These are phyloP conservation scores for Quercus bicolor DNA, from an alignment of 306 rosid species.

Conservation along the genomic window DNA sequence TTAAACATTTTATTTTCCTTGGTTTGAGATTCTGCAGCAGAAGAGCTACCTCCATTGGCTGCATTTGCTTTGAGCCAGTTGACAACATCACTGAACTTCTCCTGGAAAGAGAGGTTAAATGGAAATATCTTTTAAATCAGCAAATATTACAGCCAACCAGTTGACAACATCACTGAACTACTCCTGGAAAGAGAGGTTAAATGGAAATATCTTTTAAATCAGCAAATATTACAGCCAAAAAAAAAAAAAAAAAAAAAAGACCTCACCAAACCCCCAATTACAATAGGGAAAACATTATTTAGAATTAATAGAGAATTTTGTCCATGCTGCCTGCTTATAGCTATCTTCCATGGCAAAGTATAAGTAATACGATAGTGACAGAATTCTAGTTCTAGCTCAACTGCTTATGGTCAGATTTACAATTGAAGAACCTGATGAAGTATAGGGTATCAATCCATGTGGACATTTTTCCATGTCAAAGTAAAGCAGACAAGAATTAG, in stretches of 20 bases:
- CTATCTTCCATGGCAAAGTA: neutral
- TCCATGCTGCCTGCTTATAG: neutral
- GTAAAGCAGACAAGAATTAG: neutral
- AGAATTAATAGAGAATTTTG: neutral
- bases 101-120: conserved; percentile 46
- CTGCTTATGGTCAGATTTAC: neutral
- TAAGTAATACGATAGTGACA: neutral
- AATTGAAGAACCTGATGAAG: neutral
- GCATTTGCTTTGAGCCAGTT: conserved; percentile 86
- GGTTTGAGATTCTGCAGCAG: conserved; percentile 30
- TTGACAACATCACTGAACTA: conserved; percentile 70
- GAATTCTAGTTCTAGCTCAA: neutral
- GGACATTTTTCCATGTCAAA: neutral
- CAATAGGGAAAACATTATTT: neutral
- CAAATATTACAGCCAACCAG: neutral
- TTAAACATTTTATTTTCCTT: conserved; percentile 44
- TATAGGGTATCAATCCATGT: neutral
- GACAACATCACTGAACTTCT: conserved; percentile 83
- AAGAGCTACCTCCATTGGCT: conserved; percentile 45
- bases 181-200: conserved; percentile 51
- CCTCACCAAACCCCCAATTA: neutral
- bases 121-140: conserved; percentile 13
- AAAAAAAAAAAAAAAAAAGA: too few species aligned
- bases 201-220: conserved; percentile 13
- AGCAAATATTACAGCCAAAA: neutral